Evolutionary conservation across 2,329 filamentous ascomycete genomes (phyloP).

Genomic region (Xylaria sp.): DNA sequence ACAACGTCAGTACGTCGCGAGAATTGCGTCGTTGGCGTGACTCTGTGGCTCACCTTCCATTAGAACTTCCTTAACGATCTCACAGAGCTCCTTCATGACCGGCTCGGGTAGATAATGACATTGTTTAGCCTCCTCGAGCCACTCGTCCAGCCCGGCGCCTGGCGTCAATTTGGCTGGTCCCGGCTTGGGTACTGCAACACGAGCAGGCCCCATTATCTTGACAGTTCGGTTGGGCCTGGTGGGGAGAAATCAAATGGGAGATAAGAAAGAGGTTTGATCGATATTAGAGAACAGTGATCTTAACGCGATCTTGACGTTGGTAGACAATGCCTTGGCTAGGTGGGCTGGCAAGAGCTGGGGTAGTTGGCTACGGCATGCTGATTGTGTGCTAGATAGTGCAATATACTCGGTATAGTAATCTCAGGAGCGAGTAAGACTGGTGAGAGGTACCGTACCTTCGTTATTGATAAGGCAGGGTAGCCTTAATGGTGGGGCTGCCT

Average conservation of each 20-base stretch:
- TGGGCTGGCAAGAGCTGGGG: constrained; percentile 25
- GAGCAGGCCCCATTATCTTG: constrained; percentile 43
- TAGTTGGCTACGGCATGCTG: constrained; percentile 16
- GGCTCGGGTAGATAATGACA: constrained; percentile 96
- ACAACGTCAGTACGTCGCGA: constrained; percentile 12
- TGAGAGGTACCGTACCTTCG: neutral
- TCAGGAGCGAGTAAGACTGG: neutral
- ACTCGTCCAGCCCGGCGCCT: constrained; percentile 91
- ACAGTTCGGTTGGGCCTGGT: constrained; percentile 6
- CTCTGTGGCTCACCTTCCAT: constrained; percentile 81
- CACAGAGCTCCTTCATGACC: constrained; percentile 98
- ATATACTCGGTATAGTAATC: constrained; percentile 30
- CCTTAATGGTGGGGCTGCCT: neutral
- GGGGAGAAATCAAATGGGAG: constrained; percentile 1
- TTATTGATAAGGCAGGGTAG: neutral
- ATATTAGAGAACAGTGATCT: constrained; percentile 8
- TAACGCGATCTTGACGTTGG: constrained; percentile 9
- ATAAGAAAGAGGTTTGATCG: constrained; percentile 1
- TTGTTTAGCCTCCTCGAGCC: constrained; percentile 95
- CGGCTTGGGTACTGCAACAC: constrained; percentile 79
- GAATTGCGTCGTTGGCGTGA: neutral
- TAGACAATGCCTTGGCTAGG: constrained; percentile 28
- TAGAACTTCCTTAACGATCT: constrained; percentile 97
- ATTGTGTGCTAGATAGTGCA: constrained; percentile 6
- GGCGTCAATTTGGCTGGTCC: constrained; percentile 87